phyloP scores from a whole-genome alignment of 352 stramenopile species.

The Elongisporangium anandrum region DNA sequence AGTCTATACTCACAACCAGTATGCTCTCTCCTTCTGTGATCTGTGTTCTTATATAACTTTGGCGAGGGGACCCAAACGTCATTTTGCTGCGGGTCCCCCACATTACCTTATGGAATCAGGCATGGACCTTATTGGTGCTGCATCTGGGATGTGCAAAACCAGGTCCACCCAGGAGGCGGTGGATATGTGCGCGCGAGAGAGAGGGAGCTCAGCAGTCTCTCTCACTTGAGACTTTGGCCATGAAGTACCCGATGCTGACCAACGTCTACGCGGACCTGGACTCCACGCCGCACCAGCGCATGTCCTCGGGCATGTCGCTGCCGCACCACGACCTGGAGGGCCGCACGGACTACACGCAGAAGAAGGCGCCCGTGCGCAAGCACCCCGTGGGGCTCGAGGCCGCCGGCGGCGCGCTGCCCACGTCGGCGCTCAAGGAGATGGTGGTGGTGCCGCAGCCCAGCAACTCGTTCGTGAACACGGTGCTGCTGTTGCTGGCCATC shows the following conservation, averaged over 20 bases:
- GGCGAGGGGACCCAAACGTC: background rate
- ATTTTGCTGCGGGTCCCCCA: background rate
- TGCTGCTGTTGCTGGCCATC: slow-evolving; percentile 15
- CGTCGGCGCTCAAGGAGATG: slow-evolving; percentile 12
- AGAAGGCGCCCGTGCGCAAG: slow-evolving; percentile 7
- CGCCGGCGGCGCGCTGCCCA: slow-evolving; percentile 2
- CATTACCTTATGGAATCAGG: background rate
- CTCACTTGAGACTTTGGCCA: background rate
- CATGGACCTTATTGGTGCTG: background rate
- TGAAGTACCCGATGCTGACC: background rate
- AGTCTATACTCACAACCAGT: background rate
- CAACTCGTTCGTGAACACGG: slow-evolving; percentile 11
- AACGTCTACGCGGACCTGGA: slow-evolving; percentile 1
- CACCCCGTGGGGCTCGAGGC: background rate
- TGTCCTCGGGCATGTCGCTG: slow-evolving; percentile 10
- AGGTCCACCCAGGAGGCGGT: background rate
- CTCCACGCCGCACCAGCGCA: slow-evolving; percentile 6
- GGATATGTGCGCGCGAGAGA: background rate
- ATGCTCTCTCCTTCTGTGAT: background rate
- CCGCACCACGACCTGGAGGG: slow-evolving; percentile 12
- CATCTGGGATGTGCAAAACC: background rate
- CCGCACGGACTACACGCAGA: slow-evolving; percentile 15
- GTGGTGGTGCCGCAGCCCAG: slow-evolving; percentile 9
- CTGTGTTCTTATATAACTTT: background rate
- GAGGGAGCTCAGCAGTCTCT: background rate